Evolutionary conservation across 2,329 filamentous ascomycete genomes (phyloP), one percentile per base, ranked within the genome.

Genomic region (Pyrenophora tritici-repentis): DNA sequence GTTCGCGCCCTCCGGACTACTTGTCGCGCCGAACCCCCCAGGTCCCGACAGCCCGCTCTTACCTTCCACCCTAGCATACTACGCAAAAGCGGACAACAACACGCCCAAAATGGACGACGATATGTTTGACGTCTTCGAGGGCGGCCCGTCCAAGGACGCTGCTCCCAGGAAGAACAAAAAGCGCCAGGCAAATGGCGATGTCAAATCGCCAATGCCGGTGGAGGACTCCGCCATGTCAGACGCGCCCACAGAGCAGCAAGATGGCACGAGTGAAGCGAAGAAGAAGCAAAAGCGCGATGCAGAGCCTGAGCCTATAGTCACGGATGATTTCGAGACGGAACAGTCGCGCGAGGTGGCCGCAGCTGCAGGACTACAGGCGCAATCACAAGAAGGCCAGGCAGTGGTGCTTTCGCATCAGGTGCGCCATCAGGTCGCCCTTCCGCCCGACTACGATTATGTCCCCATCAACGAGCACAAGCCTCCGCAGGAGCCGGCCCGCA

Each of bases 401-500:
- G 85, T 99, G 22, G 87, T 96, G 17, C 77, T 99, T 44, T 93
- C 91, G 39, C 95, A 99, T 78, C 96, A 99, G 78, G 96, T 99
- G 65, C 92, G 96, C 75, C 94, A 99, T 80, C 93, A 99, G 76
- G 94, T 97, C 63, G 90, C 94, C 10, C 81, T 99, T 16, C 94
- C 94, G 2, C 92, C 93, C 8, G 90, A 96, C 72, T 96, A 96
- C 78, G 88, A 92, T 72, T 97, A 96, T 71, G 82, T 96, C 14
- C 93, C 93, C n/a, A 90, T 99, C 45, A 95, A 91, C 17, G 83
- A 96, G 75, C 94, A 99, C 80, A 91, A 91, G 73, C 80, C 91
- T n/a, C 91, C 93, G 9, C 88, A 87, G 50, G 86, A 89, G 58
- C 94, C 94, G 1, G 94, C 94, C 16, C 84, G 90, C 58, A 85